These are phyloP conservation scores for Aspergillus pseudonomiae DNA, from an alignment of 2,329 filamentous ascomycete genomes.

Conservation along the genomic window DNA sequence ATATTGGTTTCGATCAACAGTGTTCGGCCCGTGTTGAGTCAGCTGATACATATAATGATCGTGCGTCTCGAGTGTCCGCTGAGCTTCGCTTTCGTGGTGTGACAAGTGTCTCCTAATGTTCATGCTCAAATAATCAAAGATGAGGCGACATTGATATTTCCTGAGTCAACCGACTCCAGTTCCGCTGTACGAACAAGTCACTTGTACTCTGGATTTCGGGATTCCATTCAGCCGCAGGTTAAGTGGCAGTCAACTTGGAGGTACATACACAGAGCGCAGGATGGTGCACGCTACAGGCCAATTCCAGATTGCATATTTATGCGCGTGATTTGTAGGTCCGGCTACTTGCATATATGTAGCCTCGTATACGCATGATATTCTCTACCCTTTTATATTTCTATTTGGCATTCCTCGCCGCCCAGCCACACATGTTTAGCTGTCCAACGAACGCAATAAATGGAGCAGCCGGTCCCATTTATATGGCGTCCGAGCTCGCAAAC, in stretches of 20 bases:
- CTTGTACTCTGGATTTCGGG: not conserved
- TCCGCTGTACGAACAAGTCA: not conserved
- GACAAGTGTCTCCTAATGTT: not conserved
- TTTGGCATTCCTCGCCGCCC: conserved; percentile 8
- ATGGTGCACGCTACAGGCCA: conserved; percentile 15
- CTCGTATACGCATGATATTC: conserved; percentile 6
- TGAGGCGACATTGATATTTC: not conserved
- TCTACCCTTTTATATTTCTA: not conserved
- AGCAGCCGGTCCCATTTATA: not conserved
- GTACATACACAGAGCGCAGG: not conserved
- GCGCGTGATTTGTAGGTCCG: conserved; percentile 33
- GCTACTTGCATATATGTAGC: conserved; percentile 30
- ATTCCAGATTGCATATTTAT: conserved; percentile 21
- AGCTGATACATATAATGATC: not conserved
- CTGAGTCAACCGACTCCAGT: not conserved
- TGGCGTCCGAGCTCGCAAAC: not conserved
- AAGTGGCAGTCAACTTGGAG: not conserved
- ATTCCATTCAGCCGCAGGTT: conserved; percentile 5
- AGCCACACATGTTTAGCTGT: conserved; percentile 10
- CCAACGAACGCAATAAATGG: not conserved
- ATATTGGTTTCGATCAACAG: not conserved
- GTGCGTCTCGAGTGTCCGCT: not conserved
- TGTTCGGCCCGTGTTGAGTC: not conserved
- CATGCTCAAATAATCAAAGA: not conserved
- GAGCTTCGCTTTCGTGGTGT: not conserved